Evolutionary conservation across 1,139 yeast genomes (phyloP), one percentile per base, ranked within the genome.

Genomic region (Pichia sorboxylosa): DNA sequence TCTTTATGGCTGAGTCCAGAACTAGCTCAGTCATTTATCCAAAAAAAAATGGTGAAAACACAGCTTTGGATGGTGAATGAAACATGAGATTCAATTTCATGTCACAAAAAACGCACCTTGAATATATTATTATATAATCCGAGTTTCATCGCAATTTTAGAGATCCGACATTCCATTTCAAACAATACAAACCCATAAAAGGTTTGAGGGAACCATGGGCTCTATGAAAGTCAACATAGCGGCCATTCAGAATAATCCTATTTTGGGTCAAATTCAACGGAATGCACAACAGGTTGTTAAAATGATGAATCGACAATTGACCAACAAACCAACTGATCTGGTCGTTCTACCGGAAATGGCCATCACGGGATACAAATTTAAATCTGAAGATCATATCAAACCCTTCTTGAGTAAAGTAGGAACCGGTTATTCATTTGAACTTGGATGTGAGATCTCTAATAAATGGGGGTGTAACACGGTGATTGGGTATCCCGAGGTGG

Each of bases 261-360:
- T 62, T 16, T 55, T 81, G 1, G 90, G 85, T 1, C 63, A 67
- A 28, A 49, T 78, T 1, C 69, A 66, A 27, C 63, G 63, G 26
- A 82, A 81, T 46, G 60, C 68, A 7, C 50, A 56, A 6, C 61
- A 67, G 29, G 74, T 81, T 9, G 51, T 57, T 14, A 33, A 42
- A n/a, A 51, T 73, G 20, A 48, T 69, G 13, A 56, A 55, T 7
- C 35, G 44, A 16, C 45, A 52, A 39, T 46, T 52, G 22, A 24
- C 35, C 9, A 15, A 30, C 17, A 17, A 46, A 16, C 42, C 46
- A n/a, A 64, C 72, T 1, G 85, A 83, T 49, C 45, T 85, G 17
- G 54, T 85, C 6, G 69, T 87, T 2, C 63, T 87, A 13, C 94
- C 96, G 0, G 96, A 87, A 48, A 57, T 85, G 35, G 87, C 94